These are phyloP conservation scores for Beta macrorhiza DNA, from an alignment of 179 eudicot genomes.

Conservation along the genomic window DNA sequence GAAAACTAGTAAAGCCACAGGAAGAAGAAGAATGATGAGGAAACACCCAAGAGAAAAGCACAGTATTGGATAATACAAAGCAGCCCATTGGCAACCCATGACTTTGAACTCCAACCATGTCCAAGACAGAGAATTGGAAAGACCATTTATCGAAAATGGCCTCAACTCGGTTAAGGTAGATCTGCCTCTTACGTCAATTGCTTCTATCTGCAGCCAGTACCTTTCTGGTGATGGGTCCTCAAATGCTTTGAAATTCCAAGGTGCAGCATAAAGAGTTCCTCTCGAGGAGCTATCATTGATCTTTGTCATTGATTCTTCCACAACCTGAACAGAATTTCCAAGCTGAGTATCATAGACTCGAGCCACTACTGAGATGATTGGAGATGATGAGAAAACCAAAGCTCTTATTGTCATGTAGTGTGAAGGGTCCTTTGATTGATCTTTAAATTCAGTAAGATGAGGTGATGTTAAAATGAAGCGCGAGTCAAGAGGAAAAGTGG, in stretches of 20 bases:
- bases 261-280: conserved; percentile 57
- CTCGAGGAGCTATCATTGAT: conserved; percentile 34
- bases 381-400: conserved; percentile 67
- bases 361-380: conserved; percentile 64
- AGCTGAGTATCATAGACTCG: conserved; percentile 65
- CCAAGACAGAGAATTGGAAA: conserved; percentile 54
- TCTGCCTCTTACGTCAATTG: conserved; percentile 51
- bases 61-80: conserved; percentile 66
- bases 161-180: conserved; percentile 53
- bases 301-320: conserved; percentile 67
- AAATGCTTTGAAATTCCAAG: conserved; percentile 75
- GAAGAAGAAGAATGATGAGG: conserved; percentile 54
- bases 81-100: conserved; percentile 93
- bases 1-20: conserved; percentile 36
- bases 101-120: conserved; percentile 81
- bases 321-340: conserved; percentile 43
- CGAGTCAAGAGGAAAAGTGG: conserved; percentile 84
- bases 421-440: conserved; percentile 38
- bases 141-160: conserved; percentile 76
- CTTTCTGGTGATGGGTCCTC: conserved; percentile 74
- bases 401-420: conserved; percentile 58
- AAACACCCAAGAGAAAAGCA: conserved; percentile 42
- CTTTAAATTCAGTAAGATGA: conserved; percentile 37
- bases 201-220: conserved; percentile 80
- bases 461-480: conserved; percentile 49